phyloP scores from a whole-genome alignment of 441 rosid species.

The Aquilaria agallochum region DNA sequence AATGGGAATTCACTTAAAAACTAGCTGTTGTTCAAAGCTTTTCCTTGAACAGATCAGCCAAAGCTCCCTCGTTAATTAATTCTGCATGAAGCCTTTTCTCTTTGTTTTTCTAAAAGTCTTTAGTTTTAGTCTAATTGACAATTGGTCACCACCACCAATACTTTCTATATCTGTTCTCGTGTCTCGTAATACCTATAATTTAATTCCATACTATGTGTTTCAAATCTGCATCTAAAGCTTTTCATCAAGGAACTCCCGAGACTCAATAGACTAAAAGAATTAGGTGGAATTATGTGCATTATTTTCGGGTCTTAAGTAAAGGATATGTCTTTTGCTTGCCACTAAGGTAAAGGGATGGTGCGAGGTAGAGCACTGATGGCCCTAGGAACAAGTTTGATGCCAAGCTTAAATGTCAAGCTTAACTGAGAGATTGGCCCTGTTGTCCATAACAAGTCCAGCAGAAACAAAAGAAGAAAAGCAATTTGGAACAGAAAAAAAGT shows the following conservation, averaged over 20 bases:
- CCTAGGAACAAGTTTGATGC: conserved; percentile 20
- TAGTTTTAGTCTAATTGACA: too few relatives aligned
- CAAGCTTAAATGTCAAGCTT: conserved; percentile 32
- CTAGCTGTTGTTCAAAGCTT: not conserved
- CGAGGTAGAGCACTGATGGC: conserved; percentile 15
- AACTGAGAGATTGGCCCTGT: conserved; percentile 6
- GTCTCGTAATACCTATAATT: too few relatives aligned
- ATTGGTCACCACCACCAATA: too few relatives aligned
- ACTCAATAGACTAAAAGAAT: too few relatives aligned
- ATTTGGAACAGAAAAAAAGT: conserved; percentile 13
- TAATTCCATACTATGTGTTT: too few relatives aligned
- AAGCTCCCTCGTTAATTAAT: too few relatives aligned
- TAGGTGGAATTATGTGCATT: conserved; percentile 4
- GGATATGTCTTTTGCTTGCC: conserved; percentile 42
- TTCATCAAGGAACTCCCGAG: too few relatives aligned
- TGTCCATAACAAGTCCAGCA: conserved; percentile 3
- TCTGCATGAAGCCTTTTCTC: too few relatives aligned
- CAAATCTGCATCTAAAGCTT: too few relatives aligned
- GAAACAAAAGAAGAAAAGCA: conserved; percentile 9
- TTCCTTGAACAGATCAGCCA: too few relatives aligned
- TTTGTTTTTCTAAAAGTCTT: too few relatives aligned
- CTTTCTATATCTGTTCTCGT: too few relatives aligned
- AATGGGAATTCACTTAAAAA: conserved; percentile 4
- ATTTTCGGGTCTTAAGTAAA: conserved; percentile 23
- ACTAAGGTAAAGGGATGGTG: conserved; percentile 28